Evolutionary conservation across 148 eudicot species (phyloP).

Genomic region (Pouteria glomerata): DNA sequence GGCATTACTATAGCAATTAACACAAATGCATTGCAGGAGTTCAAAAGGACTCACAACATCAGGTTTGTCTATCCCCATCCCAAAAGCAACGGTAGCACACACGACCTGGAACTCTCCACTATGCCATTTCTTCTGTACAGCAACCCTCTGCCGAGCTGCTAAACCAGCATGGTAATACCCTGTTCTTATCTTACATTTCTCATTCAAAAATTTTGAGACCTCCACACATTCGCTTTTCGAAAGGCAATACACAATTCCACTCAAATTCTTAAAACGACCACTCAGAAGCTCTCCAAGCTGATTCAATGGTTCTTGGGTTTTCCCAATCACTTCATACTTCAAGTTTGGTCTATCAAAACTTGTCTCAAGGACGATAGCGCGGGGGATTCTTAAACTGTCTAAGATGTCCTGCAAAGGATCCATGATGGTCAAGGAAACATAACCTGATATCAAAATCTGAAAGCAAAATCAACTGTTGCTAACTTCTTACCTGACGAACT

Average conservation of each 20-base stretch:
- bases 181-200: slow-evolving; percentile 79
- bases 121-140: slow-evolving; percentile 87
- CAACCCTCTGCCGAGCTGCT: slow-evolving; percentile 80
- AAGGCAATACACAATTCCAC: slow-evolving; percentile 97
- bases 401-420: slow-evolving; percentile 67
- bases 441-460: neutral
- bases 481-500: slow-evolving; percentile 71
- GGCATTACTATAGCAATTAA: slow-evolving; percentile 9
- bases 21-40: slow-evolving; percentile 15
- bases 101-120: slow-evolving; percentile 90
- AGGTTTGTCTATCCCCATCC: slow-evolving; percentile 98
- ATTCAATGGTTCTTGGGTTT: slow-evolving; percentile 70
- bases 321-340: slow-evolving; percentile 80
- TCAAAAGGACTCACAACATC: slow-evolving; percentile 87
- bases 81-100: slow-evolving; percentile 98
- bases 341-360: slow-evolving; percentile 96
- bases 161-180: slow-evolving; percentile 96
- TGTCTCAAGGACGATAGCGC: slow-evolving; percentile 78
- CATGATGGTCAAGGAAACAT: slow-evolving; percentile 17
- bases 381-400: slow-evolving; percentile 74
- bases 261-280: slow-evolving; percentile 55
- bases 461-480: neutral
- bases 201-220: slow-evolving; percentile 75
- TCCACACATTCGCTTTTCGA: slow-evolving; percentile 94
- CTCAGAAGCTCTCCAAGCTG: slow-evolving; percentile 76